These are phyloP conservation scores for Thielaviopsis ethacetica DNA, from an alignment of 2,329 filamentous ascomycete species.

Conservation along the genomic window DNA sequence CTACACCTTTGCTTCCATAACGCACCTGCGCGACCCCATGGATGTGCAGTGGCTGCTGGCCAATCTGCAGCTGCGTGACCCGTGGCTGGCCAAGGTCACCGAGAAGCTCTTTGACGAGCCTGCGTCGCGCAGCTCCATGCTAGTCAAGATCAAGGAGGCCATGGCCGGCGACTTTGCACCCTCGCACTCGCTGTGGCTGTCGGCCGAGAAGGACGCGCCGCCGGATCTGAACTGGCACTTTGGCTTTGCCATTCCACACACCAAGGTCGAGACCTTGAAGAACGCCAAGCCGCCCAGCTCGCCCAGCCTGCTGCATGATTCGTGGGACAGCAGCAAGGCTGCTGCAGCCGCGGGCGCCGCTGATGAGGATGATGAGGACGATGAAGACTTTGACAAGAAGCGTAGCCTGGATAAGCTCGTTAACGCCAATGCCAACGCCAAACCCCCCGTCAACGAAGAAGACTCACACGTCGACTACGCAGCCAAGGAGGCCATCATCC, in stretches of 20 bases:
- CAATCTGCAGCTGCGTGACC: slow-evolving; percentile 49
- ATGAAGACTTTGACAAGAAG: slow-evolving; percentile 30
- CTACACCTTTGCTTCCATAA: slow-evolving; percentile 61
- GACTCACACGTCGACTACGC: neutral
- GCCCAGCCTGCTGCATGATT: slow-evolving; percentile 30
- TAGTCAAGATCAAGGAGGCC: slow-evolving; percentile 64
- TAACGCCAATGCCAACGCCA: slow-evolving; percentile 25
- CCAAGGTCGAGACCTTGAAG: slow-evolving; percentile 13
- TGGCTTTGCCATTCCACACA: slow-evolving; percentile 61
- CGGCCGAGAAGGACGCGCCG: slow-evolving; percentile 47
- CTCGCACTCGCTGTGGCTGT: slow-evolving; percentile 59
- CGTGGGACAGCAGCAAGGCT: neutral
- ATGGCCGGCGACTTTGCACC: slow-evolving; percentile 52
- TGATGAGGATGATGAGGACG: slow-evolving; percentile 12
- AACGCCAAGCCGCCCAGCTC: slow-evolving; percentile 11
- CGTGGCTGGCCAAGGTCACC: slow-evolving; percentile 61
- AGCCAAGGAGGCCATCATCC: slow-evolving; percentile 29
- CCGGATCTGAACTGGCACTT: slow-evolving; percentile 78
- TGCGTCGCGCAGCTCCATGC: slow-evolving; percentile 39
- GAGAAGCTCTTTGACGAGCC: slow-evolving; percentile 40
- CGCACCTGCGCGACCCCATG: slow-evolving; percentile 42
- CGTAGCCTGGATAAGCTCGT: slow-evolving; percentile 13
- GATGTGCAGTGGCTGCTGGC: slow-evolving; percentile 50
- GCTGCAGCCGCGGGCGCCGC: slow-evolving; percentile 4
- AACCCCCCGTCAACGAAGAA: slow-evolving; percentile 31